A percentile compares a stretch with the other conserved stretches of the same genome.
Conservation (phyloP, 2,329 filamentous ascomycete species). For the Microsporum audouinii region DNA sequence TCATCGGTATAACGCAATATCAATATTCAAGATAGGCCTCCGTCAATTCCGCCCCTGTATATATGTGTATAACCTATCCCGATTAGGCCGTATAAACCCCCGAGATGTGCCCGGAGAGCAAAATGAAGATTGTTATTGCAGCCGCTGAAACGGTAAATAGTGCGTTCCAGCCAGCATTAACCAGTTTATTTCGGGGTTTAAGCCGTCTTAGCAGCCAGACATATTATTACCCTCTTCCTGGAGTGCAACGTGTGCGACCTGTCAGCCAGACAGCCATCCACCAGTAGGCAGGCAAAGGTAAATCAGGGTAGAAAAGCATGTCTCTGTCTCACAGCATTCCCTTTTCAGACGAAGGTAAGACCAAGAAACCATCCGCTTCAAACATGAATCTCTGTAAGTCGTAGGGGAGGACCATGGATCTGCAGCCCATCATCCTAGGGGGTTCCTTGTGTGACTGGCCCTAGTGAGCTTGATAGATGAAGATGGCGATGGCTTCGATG, state of each 20-base stretch:
- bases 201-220: neutral
- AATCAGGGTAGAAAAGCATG: neutral
- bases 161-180: neutral
- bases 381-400: neutral
- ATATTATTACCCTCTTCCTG: neutral
- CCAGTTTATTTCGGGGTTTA: neutral
- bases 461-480: neutral
- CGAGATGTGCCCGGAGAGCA: neutral
- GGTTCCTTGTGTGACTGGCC: neutral
- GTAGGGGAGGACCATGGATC: neutral
- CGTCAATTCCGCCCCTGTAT: neutral
- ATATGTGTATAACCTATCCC: neutral
- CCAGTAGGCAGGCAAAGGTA: neutral
- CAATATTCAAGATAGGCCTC: neutral
- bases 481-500: neutral
- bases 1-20: neutral
- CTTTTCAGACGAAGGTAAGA: neutral
- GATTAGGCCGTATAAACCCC: neutral
- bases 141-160: neutral
- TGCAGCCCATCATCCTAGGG: neutral
- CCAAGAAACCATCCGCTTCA: neutral
- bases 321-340: neutral
- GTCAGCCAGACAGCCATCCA: conserved; percentile 3
- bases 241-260: neutral
- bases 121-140: neutral